Base-by-base conservation (phyloP, 257 asterid species). In the Solanum appendiculatum region DNA sequence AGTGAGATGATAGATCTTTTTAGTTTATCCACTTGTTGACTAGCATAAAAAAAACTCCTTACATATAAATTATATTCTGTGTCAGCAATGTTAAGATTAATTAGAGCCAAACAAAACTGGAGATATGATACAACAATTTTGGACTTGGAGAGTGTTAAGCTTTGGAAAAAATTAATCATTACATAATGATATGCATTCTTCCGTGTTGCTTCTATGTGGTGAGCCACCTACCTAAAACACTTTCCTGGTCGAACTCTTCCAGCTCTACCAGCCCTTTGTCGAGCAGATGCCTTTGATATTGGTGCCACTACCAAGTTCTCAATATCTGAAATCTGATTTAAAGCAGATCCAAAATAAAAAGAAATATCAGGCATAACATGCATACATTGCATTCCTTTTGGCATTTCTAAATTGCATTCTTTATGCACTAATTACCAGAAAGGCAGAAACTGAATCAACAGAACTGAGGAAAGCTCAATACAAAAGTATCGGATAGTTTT, bases 211-310 rank as follows among this genome's bases (percentile, higher is more conserved):
- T 80, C 85, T 80, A 46, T 9, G 85, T 9, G 66, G 85, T 18
- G 23, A 27, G 40, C 18, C 68, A 80, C 85, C 66, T 72, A 97
- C 99, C 99, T 95, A 93, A 94, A 97, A 91, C 99, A 97, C 90
- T 95, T 97, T 83, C 99, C 99, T 1, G 99, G 99, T 48, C 99
- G 94, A 88, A 95, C 90, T 92, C 99, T 94, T 90, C 99, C 99
- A 86, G 98, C 98, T 90, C 99, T 94, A 86, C 99, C 99, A 86
- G 99, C 93, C 91, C 99, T 93, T 93, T 97, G 99, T 86, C 96
- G 90, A 78, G 99, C 99, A 87, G 98, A 97, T 70, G 98, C 98
- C 93, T 92, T 94, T 31, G 98, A 97, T 91, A 97, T 96, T 64
- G 99, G 98, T 72, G 98, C 95, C 93, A 95, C 98, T 5, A 97